Evolutionary conservation across 2,329 filamentous ascomycete species (phyloP).

Genomic region (Trichoderma guizhouense): DNA sequence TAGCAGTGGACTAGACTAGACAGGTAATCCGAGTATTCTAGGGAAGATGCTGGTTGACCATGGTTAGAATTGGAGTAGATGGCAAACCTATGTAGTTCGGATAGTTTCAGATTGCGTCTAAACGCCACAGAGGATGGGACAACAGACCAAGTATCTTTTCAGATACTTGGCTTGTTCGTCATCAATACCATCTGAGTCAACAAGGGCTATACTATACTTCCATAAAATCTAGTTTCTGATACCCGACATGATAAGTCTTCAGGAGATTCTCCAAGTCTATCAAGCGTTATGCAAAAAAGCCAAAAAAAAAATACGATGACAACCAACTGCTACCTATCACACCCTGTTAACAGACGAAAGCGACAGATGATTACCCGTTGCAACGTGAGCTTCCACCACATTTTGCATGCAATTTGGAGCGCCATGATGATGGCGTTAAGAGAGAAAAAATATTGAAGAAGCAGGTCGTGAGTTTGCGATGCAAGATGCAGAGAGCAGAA

Average conservation of each 20-base stretch:
- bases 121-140: not conserved
- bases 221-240: not conserved
- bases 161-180: not conserved
- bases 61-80: not conserved
- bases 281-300: not conserved
- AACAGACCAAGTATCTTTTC: not conserved
- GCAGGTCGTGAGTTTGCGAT: not conserved
- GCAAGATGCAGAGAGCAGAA: not conserved
- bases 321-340: not conserved
- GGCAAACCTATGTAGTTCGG: not conserved
- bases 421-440: no score
- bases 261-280: not conserved
- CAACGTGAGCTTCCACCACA: not conserved
- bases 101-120: not conserved
- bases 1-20: not conserved
- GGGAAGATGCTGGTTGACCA: not conserved
- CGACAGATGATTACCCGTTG: not conserved
- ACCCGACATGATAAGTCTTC: not conserved
- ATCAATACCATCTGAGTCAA: not conserved
- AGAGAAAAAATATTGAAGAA: not conserved
- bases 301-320: no score
- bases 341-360: not conserved
- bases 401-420: not conserved
- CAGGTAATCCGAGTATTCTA: not conserved
- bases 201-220: not conserved